Evolutionary conservation across 2,329 filamentous ascomycete species (phyloP), one percentile per base, ranked within the genome.

Genomic region (Fusarium floridanum): DNA sequence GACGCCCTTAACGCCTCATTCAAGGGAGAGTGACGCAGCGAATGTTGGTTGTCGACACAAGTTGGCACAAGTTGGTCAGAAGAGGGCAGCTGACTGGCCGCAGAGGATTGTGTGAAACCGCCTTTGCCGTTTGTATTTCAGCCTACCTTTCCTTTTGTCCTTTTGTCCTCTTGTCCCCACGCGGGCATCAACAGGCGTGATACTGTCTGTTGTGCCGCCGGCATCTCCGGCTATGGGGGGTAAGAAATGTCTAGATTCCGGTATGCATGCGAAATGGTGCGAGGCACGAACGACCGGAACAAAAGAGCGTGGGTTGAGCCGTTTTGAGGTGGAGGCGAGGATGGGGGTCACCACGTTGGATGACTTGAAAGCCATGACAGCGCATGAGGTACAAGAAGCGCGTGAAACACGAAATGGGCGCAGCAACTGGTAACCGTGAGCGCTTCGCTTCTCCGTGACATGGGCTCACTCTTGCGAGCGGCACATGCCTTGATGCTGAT

Each of bases 241-340:
- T 32, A 55, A 55, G 41, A 66, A 68, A 72, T 74, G 63, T 67
- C 71, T 68, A 60, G 62, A 66, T 63, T 63, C 59, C 64, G 59
- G 66, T 66, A 57, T 67, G 72, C 66, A 75, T 70, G 63, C 56
- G 27, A 72, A 75, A 77, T 78, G 72, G 68, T 74, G 72, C 62
- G 72, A 78, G 70, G 61, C 22, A 64, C 59, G 59, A 69, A 67
- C 53, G 61, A 67, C 57, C 57, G 34, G 39, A 48, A n/a, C 29
- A 36, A 45, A n/a, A 68, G 50, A 77, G 65, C 63, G 64, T 74
- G 75, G 64, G 67, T 71, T 75, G 57, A 64, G 55, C 48, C 32
- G 37, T n/a, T 62, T 66, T 53, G 36, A 59, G 29, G 73, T 76
- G 75, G 76, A 77, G 76, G 73, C 62, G n/a, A 36, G 65, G 50